A percentile compares a stretch with the other conserved stretches of the same genome.
Conservation (phyloP, 148 eudicot genomes). For the Amaranthus palmeri region DNA sequence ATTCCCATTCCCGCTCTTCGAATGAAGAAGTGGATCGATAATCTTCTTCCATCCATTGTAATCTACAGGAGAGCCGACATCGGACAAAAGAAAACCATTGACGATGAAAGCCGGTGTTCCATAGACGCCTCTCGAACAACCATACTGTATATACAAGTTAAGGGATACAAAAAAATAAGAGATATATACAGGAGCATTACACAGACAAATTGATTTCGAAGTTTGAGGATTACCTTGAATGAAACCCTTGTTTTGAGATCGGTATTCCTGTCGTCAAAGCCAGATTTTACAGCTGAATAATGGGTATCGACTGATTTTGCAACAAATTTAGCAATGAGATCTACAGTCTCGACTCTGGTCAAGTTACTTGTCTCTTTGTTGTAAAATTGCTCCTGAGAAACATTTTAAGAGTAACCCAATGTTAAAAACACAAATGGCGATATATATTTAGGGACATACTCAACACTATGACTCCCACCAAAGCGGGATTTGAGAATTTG, state of each 20-base stretch:
- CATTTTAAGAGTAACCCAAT: not conserved
- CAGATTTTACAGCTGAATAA: slow-evolving; percentile 44
- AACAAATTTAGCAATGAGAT: slow-evolving; percentile 33
- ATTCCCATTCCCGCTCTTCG: slow-evolving; percentile 14
- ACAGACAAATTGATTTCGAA: not conserved
- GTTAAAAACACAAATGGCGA: no score
- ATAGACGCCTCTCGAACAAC: slow-evolving; percentile 74
- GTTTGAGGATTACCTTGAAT: slow-evolving; percentile 65
- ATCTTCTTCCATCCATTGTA: slow-evolving; percentile 63
- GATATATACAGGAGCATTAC: not conserved
- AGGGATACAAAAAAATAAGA: not conserved
- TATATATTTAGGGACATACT: no score
- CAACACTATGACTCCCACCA: no score
- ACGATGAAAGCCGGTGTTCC: slow-evolving; percentile 80
- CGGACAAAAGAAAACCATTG: slow-evolving; percentile 63
- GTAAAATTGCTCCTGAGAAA: slow-evolving; percentile 58
- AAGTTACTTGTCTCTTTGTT: slow-evolving; percentile 42
- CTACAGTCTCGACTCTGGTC: slow-evolving; percentile 38
- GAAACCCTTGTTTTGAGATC: slow-evolving; percentile 66
- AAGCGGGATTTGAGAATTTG: no score
- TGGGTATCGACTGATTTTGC: slow-evolving; percentile 37
- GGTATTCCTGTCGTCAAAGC: slow-evolving; percentile 49
- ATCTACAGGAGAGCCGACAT: slow-evolving; percentile 49
- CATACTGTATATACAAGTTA: slow-evolving; percentile 46
- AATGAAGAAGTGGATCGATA: slow-evolving; percentile 52